Percentiles rank a stretch among this genome's conserved stretches.
These are phyloP conservation scores for Penicillium fimorum DNA, from an alignment of 495 filamentous ascomycete genomes.

Conservation along the genomic window DNA sequence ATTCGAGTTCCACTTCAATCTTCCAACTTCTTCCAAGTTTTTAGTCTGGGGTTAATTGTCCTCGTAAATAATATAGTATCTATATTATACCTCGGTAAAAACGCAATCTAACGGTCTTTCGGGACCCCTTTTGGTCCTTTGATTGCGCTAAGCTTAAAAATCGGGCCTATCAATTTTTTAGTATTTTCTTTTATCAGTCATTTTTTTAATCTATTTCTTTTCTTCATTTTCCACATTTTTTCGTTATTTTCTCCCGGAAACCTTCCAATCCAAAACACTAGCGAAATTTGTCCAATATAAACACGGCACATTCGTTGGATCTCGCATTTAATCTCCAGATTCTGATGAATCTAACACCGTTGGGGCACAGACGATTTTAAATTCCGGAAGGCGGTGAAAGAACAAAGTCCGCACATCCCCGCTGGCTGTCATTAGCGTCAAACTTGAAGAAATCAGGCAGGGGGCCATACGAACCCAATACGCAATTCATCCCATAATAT, in stretches of 20 bases:
- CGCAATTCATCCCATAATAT: conserved; percentile 29
- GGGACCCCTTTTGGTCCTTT: conserved; percentile 1
- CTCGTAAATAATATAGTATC: background rate
- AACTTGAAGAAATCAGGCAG: background rate
- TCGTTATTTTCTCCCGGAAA: background rate
- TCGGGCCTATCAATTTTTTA: background rate
- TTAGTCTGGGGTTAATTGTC: background rate
- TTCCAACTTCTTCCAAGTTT: background rate
- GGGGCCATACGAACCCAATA: conserved; percentile 18
- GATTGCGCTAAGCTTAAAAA: conserved; percentile 3
- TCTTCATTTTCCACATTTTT: background rate
- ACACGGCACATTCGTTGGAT: background rate
- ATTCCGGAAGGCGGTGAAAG: conserved; percentile 8
- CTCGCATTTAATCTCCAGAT: background rate
- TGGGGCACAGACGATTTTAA: conserved; percentile 13
- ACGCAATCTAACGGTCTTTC: too few species aligned
- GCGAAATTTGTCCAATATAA: background rate
- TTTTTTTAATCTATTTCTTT: background rate
- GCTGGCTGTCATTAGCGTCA: conserved; percentile 10
- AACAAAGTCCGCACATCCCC: conserved; percentile 10
- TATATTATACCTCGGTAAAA: background rate
- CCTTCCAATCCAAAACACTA: conserved; percentile 4
- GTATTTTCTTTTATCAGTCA: background rate
- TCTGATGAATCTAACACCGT: background rate
- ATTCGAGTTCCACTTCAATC: background rate